Conservation (phyloP, 352 stramenopile species). For the Thalassiosira ordinaria region DNA sequence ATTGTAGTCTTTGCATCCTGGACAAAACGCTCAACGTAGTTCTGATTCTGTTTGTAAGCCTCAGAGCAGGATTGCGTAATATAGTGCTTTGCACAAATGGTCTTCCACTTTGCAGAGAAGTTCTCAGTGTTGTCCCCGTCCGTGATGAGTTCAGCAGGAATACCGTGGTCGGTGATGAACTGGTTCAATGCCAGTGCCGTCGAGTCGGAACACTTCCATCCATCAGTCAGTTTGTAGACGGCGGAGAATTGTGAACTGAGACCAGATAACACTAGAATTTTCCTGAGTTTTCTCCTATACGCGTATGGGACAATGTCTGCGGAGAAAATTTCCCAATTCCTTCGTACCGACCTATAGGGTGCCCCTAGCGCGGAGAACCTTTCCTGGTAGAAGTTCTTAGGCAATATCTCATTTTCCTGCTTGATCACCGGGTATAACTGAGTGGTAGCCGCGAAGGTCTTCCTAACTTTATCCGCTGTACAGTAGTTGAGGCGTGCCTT, state of each 20-base stretch:
- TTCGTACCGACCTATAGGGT: neutral
- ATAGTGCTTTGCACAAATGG: neutral
- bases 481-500: neutral
- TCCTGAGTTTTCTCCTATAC: neutral
- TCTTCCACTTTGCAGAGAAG: neutral
- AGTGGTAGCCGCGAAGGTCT: neutral
- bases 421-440: neutral
- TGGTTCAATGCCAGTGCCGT: neutral
- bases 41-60: neutral
- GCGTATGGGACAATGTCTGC: neutral
- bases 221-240: neutral
- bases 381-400: neutral
- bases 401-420: neutral
- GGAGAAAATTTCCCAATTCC: neutral
- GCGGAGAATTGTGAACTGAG: neutral
- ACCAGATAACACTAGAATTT: neutral
- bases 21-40: no score
- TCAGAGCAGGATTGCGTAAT: neutral
- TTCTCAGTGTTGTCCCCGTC: no score
- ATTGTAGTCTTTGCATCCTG: neutral
- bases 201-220: no score
- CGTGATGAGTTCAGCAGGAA: neutral
- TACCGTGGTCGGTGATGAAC: neutral
- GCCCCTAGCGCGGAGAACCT: neutral
- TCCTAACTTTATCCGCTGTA: neutral